Percentiles rank a stretch among this genome's conserved stretches.
phyloP scores from a whole-genome alignment of 2,329 filamentous ascomycete genomes.

The Magnaporthiopsis incrustans region DNA sequence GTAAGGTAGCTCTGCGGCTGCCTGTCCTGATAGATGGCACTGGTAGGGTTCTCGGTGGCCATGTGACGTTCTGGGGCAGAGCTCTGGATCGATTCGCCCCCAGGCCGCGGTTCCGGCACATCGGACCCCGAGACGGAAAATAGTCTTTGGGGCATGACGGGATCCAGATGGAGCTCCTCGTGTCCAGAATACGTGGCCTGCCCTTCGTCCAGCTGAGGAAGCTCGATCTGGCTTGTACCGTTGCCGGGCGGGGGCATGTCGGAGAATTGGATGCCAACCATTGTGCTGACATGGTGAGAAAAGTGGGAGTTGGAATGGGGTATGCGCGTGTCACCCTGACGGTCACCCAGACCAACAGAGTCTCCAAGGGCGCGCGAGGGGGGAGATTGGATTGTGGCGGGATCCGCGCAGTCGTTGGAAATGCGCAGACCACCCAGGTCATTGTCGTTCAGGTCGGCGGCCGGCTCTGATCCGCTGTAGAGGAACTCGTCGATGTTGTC shows the following conservation, averaged over 20 bases:
- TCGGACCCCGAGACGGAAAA: not conserved
- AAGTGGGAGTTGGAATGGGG: not conserved
- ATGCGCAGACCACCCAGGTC: not conserved
- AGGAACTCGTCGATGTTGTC: slow-evolving; percentile 4
- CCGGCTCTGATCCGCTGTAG: not conserved
- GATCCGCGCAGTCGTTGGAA: not conserved
- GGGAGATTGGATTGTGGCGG: not conserved
- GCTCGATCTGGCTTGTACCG: not conserved
- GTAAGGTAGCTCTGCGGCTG: no score
- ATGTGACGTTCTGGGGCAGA: not conserved
- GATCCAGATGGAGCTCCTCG: not conserved
- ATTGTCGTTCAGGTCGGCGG: not conserved
- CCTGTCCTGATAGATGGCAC: not conserved
- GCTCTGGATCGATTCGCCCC: not conserved
- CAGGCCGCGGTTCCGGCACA: not conserved
- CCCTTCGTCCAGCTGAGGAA: not conserved
- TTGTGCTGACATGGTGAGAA: not conserved
- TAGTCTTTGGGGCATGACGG: not conserved
- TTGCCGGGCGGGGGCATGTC: not conserved
- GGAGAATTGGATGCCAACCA: slow-evolving; percentile 1
- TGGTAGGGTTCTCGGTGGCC: not conserved
- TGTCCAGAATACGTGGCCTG: not conserved
- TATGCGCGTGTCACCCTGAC: not conserved
- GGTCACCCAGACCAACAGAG: no score
- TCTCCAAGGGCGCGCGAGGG: not conserved